A percentile compares a stretch with the other conserved stretches of the same genome.
Conservation (phyloP, 2,329 filamentous ascomycete genomes). For the Tolypocladium ophioglossoides region DNA sequence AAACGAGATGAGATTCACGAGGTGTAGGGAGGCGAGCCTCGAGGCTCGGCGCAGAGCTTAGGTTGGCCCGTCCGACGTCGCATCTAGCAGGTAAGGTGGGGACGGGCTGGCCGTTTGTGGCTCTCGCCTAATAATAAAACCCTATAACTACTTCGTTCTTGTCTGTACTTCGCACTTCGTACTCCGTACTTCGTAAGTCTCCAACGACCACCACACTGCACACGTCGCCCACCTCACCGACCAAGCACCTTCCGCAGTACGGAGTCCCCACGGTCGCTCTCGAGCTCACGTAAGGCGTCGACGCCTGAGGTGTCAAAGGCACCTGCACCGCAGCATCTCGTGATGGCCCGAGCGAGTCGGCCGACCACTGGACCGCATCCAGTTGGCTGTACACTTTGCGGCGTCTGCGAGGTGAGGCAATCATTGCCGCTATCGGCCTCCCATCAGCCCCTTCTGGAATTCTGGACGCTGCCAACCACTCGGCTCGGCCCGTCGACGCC, state of each 20-base stretch:
- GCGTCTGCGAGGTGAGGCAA: background rate
- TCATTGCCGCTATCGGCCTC: background rate
- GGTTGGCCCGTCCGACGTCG: background rate
- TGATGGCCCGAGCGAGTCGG: background rate
- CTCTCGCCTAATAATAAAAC: too few relatives aligned
- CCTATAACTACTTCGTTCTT: too few relatives aligned
- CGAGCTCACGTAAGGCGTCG: background rate
- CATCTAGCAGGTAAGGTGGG: background rate
- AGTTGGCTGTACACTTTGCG: background rate
- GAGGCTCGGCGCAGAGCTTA: background rate
- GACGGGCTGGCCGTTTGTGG: background rate
- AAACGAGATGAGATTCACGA: background rate
- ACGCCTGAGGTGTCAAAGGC: background rate
- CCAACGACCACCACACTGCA: background rate
- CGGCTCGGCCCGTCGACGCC: background rate
- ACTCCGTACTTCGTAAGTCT: too few relatives aligned
- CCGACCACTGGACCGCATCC: background rate
- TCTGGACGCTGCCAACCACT: background rate
- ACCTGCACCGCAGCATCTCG: background rate
- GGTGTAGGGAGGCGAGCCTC: too few relatives aligned
- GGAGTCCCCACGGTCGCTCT: too few relatives aligned
- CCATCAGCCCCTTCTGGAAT: background rate
- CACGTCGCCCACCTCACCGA: background rate
- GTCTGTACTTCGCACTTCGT: too few relatives aligned
- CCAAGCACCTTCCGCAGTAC: background rate